Evolutionary conservation across 1,284 basidiomycete species (phyloP), one percentile per base, ranked within the genome.

Genomic region (Cutaneotrichosporon cutaneum): DNA sequence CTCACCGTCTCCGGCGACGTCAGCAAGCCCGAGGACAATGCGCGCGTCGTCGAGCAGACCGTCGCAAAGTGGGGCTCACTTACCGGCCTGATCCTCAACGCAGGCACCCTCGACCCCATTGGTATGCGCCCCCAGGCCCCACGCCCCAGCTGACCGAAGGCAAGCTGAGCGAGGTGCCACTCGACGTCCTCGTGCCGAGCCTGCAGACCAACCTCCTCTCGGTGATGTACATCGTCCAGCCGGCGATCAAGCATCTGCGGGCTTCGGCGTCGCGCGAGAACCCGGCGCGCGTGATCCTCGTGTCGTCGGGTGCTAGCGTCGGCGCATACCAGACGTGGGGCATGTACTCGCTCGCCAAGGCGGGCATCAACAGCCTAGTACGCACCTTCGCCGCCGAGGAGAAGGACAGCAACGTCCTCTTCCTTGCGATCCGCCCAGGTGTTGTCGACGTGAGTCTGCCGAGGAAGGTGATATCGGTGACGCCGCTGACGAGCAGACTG

Each of bases 331-430:
- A 80, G 3, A 82, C 80, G 0, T 85, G 83, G 83, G 79, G 79
- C 0, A 74, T 82, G 48, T 84, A 84, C 72, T 81, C 78, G 22
- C 69, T 74, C 64, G 73, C 70, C 62, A 80, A 80, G 61, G 83
- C 84, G 0, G 83, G 81, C 0, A 70, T 83, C 72, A 85, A 85
- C 70, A 77, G 80, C 13, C 72, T 85, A 8, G 69, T 70, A 11
- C 67, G 80, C 66, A 84, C 83, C 0, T 70, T 84, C 9, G 83
- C 81, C 0, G 78, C 75, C 30, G 84, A 85, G 65, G 83, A 85
- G 67, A 69, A 72, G 18, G 71, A 71, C 1, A 54, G 60, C 44
- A 70, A 70, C 10, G 71, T 85, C 21, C 75, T 77, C 0, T 73
- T 77, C 5, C 81, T 81, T 61, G 74, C 82, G 0, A 72, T 85